Conservation (phyloP, 2,329 filamentous ascomycete species). For the Laburnicola sp. region DNA sequence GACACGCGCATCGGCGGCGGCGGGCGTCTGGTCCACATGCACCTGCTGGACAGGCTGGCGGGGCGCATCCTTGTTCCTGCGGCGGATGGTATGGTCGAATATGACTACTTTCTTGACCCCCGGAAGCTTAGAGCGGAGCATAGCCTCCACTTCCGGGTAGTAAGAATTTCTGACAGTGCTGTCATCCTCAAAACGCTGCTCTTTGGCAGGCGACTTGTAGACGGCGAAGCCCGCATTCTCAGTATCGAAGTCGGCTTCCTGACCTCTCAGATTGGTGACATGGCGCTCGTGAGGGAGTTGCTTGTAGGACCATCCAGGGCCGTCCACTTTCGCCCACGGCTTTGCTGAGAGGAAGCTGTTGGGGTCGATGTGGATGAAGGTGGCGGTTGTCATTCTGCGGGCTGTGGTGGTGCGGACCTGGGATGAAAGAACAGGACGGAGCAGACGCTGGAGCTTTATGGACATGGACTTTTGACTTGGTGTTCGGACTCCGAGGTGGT, state of each 20-base stretch:
- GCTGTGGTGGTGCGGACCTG: neutral
- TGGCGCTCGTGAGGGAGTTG: conserved; percentile 51
- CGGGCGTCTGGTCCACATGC: conserved; percentile 72
- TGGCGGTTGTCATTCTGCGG: conserved; percentile 59
- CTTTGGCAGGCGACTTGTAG: conserved; percentile 55
- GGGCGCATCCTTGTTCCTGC: conserved; percentile 56
- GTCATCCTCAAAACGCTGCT: conserved; percentile 61
- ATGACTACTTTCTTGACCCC: conserved; percentile 65
- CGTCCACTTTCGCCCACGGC: conserved; percentile 69
- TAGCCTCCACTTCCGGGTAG: conserved; percentile 63
- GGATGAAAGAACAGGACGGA: neutral
- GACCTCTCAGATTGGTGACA: conserved; percentile 60
- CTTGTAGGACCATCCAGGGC: conserved; percentile 58
- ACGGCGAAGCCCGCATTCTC: conserved; percentile 64
- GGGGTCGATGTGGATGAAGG: conserved; percentile 65
- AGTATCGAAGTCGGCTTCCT: conserved; percentile 55
- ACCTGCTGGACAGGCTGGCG: conserved; percentile 70
- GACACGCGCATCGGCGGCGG: conserved; percentile 63
- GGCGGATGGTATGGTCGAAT: conserved; percentile 73
- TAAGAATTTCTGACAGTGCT: conserved; percentile 58
- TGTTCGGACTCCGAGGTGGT: neutral
- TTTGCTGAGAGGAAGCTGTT: conserved; percentile 54
- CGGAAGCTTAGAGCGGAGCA: conserved; percentile 59
- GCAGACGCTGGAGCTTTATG: conserved; percentile 3
- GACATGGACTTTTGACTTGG: neutral